Evolutionary conservation across 2,329 filamentous ascomycete genomes (phyloP).

Genomic region (Teratosphaeria destructans): DNA sequence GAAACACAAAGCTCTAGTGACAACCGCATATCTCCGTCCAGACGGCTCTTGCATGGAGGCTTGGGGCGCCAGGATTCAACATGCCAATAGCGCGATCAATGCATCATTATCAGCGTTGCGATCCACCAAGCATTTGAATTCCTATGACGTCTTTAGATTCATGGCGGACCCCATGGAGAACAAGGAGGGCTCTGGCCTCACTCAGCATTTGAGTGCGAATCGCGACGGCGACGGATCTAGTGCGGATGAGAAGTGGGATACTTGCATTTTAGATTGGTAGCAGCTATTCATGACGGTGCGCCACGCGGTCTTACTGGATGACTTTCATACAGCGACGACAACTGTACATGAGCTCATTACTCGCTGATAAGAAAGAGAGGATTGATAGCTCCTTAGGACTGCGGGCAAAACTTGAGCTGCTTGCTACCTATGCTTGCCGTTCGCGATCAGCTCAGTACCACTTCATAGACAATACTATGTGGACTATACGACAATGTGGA

Average conservation of each 20-base stretch:
- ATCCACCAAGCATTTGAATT: slow-evolving; percentile 12
- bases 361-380: slow-evolving; percentile 12
- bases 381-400: slow-evolving; percentile 6
- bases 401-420: neutral
- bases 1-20: slow-evolving; percentile 14
- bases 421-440: neutral
- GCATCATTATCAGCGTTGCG: slow-evolving; percentile 3
- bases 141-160: slow-evolving; percentile 14
- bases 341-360: slow-evolving; percentile 12
- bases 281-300: slow-evolving; percentile 7
- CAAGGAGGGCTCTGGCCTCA: slow-evolving; percentile 8
- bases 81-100: slow-evolving; percentile 13
- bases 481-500: too few relatives aligned
- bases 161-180: slow-evolving; percentile 10
- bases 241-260: slow-evolving; percentile 7
- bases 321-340: slow-evolving; percentile 13
- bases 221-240: slow-evolving; percentile 10
- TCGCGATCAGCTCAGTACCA: neutral
- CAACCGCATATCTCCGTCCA: slow-evolving; percentile 9
- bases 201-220: slow-evolving; percentile 8
- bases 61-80: slow-evolving; percentile 11
- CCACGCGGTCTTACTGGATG: slow-evolving; percentile 12
- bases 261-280: slow-evolving; percentile 12
- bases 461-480: too few relatives aligned
- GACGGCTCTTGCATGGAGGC: slow-evolving; percentile 6